Conservation (phyloP, 2,329 filamentous ascomycete genomes). For the Cladophialophora immunda region DNA sequence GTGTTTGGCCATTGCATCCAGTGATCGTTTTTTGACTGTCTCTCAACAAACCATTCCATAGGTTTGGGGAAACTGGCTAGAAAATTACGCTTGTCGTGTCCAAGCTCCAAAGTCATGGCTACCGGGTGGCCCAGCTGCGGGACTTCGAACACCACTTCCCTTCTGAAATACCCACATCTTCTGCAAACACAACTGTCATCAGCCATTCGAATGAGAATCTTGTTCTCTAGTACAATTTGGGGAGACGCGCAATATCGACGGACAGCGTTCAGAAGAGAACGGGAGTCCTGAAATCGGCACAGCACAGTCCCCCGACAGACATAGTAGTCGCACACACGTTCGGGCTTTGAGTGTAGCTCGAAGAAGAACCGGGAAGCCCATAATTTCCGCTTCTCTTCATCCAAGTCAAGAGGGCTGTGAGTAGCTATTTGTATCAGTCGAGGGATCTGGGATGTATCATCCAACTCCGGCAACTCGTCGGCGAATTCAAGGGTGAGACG, state of each 20-base stretch:
- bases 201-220: constrained; percentile 20
- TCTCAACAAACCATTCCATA: constrained; percentile 19
- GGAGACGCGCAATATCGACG: constrained; percentile 26
- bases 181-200: constrained; percentile 33
- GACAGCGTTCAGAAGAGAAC: constrained; percentile 27
- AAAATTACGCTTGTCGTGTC: constrained; percentile 1
- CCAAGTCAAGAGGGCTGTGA: constrained; percentile 29
- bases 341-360: constrained; percentile 36
- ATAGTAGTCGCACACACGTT: constrained; percentile 27
- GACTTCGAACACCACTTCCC: constrained; percentile 31
- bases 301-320: constrained; percentile 38
- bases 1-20: constrained; percentile 7
- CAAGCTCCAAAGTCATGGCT: constrained; percentile 6
- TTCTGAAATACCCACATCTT: constrained; percentile 38
- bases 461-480: constrained; percentile 27
- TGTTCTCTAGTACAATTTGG: constrained; percentile 17
- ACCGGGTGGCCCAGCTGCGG: constrained; percentile 32
- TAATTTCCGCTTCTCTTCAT: constrained; percentile 31
- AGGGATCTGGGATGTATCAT: constrained; percentile 20
- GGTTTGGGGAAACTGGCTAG: constrained; percentile 20
- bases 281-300: constrained; percentile 29
- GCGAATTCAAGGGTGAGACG: constrained; percentile 32
- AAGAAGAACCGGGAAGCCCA: constrained; percentile 39
- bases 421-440: constrained; percentile 8
- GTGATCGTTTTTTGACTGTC: constrained; percentile 9